phyloP scores from a whole-genome alignment of 2,329 filamentous ascomycete genomes.

The Microsporum ferrugineum region DNA sequence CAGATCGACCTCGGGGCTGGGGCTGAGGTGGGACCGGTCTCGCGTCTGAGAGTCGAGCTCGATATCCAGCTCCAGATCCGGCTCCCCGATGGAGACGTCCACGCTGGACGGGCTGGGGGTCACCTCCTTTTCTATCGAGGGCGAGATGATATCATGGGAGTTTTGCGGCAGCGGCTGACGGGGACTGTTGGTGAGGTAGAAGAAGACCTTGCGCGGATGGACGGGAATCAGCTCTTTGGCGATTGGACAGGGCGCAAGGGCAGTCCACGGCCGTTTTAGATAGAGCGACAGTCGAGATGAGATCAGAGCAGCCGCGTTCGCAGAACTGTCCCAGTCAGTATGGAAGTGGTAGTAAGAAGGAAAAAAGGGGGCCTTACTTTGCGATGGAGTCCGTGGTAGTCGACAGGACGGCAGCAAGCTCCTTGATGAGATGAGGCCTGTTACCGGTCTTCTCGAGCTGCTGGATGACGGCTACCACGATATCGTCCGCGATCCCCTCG shows the following conservation, averaged over 20 bases:
- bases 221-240: conserved; percentile 87
- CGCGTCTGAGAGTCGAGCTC: conserved; percentile 55
- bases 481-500: conserved; percentile 82
- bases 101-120: conserved; percentile 69
- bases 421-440: conserved; percentile 86
- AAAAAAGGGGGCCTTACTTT: conserved; percentile 54
- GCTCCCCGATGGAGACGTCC: neutral
- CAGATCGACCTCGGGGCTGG: conserved; percentile 86
- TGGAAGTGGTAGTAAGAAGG: conserved; percentile 14
- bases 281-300: conserved; percentile 84
- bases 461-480: conserved; percentile 79
- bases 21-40: conserved; percentile 58
- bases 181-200: conserved; percentile 81
- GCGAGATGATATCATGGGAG: conserved; percentile 41
- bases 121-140: conserved; percentile 51
- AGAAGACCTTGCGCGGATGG: conserved; percentile 90
- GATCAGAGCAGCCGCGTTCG: conserved; percentile 89
- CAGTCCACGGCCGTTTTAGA: conserved; percentile 75
- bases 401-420: conserved; percentile 70
- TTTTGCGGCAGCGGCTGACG: conserved; percentile 68
- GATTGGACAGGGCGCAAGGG: conserved; percentile 68
- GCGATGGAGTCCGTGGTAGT: conserved; percentile 71
- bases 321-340: conserved; percentile 53
- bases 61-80: conserved; percentile 36
- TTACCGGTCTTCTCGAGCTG: conserved; percentile 85